Evolutionary conservation across 2,329 filamentous ascomycete species (phyloP), one percentile per base, ranked within the genome.

Genomic region (Rutstroemia sp.): DNA sequence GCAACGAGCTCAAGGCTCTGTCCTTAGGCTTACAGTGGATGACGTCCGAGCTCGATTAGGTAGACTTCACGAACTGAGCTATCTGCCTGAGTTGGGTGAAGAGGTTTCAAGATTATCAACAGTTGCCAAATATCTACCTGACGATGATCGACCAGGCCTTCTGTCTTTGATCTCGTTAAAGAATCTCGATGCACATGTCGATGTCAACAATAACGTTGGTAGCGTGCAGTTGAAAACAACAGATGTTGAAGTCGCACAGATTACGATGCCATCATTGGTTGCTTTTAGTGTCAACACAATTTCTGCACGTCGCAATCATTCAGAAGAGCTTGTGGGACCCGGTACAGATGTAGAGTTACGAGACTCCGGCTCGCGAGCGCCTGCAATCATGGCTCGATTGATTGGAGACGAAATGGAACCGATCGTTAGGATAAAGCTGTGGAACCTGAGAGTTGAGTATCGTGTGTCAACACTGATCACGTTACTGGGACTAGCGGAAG

Each of bases 331-430:
- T 12, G 65, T 97, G 5, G 84, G 84, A 42, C 83, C 77, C 17
- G 67, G 69, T 4, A 69, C 64, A 25, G 61, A 65, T 57, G 56
- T 63, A 38, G 64, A 64, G 25, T 48, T 66, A n/a, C 62, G 64
- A 45, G 64, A 68, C 21, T 54, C 60, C 16, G 60, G 60, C 41
- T 51, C 54, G n/a, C 61, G 65, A 61, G 73, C 81, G 1, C 84
- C 86, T 0, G 89, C 92, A 61, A 70, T 97, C 53, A 96, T 95
- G 85, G 82, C 88, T 58, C 82, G 94, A 50, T 88, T 96, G 73
- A 88, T 99, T 62, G 90, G 90, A 0, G 92, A 97, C 68, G 92
- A 97, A 68, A 89, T 95, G 73, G 92, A 97, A 61, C 92, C 95
- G 0, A 84, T 89, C 6, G 76, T 96, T 62, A 96, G 95, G 69